A percentile compares a stretch with the other conserved stretches of the same genome.
Evolutionary conservation across 305 asterid species (phyloP).

Genomic region (Striga hermonthica): DNA sequence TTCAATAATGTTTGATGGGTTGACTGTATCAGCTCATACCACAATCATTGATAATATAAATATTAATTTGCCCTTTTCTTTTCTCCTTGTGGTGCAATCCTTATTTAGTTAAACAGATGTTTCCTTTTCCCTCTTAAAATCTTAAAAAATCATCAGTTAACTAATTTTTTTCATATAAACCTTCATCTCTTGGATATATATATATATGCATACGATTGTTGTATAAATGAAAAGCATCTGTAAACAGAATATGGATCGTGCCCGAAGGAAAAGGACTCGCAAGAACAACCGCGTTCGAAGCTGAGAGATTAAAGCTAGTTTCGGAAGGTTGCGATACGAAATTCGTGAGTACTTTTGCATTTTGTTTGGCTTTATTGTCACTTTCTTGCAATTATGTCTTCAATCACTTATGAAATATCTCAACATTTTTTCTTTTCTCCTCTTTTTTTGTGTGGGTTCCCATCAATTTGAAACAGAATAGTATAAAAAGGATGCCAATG

Average conservation of each 20-base stretch:
- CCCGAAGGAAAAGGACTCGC: conserved; percentile 65
- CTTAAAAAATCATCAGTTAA: not conserved
- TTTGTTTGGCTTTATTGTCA: not conserved
- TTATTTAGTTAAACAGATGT: too few relatives aligned
- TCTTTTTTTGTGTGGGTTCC: not conserved
- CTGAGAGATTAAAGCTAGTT: conserved; percentile 58
- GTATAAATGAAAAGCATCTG: conserved; percentile 2
- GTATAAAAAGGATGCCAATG: conserved; percentile 48
- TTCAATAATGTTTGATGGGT: conserved; percentile 25
- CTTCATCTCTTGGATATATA: conserved; percentile 7
- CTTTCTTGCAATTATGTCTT: not conserved
- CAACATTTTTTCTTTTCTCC: not conserved
- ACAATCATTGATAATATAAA: too few relatives aligned
- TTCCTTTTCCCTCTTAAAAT: not conserved
- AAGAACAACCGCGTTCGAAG: conserved; percentile 58
- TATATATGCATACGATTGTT: conserved; percentile 2
- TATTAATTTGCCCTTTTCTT: too few relatives aligned
- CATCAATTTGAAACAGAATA: conserved; percentile 43
- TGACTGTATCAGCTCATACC: too few relatives aligned
- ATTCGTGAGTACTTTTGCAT: conserved; percentile 46
- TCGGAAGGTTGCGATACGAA: conserved; percentile 72
- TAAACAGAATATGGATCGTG: conserved; percentile 56
- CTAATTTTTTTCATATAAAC: not conserved
- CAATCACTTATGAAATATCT: conserved; percentile 1
- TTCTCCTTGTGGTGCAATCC: too few relatives aligned